Evolutionary conservation across 73 alveolate species (phyloP).

Genomic region (Paramecium sonneborni): DNA sequence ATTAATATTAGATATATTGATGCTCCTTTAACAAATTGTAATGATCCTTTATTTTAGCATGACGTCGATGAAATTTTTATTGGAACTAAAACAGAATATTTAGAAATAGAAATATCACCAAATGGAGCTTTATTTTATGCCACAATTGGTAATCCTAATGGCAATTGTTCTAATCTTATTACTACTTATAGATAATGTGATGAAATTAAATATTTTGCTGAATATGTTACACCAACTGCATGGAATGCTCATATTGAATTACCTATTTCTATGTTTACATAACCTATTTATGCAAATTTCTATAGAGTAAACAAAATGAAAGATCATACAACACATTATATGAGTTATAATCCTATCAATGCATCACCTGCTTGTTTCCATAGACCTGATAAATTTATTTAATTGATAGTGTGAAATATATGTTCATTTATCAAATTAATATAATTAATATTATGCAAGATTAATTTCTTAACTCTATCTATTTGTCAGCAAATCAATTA

Average conservation of each 20-base stretch:
- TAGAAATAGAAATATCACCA: conserved; percentile 40
- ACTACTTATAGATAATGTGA: conserved; percentile 2
- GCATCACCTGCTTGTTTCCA: conserved; percentile 50
- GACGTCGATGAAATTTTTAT: conserved; percentile 37
- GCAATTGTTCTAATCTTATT: neutral
- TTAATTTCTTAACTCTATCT: neutral
- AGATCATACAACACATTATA: neutral
- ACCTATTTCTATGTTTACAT: neutral
- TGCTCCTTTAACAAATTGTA: neutral
- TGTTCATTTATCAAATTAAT: neutral
- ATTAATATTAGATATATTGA: neutral
- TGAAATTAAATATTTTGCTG: conserved; percentile 19
- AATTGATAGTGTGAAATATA: conserved; percentile 32
- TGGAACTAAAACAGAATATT: conserved; percentile 33
- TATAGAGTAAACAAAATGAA: neutral
- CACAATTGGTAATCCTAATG: neutral
- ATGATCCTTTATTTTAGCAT: neutral
- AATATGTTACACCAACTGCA: neutral
- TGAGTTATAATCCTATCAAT: conserved; percentile 37
- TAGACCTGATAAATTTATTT: conserved; percentile 7
- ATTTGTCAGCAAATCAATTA: neutral
- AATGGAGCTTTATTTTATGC: conserved; percentile 31
- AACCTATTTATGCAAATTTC: neutral
- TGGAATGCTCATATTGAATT: conserved; percentile 34
- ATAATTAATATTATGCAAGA: conserved; percentile 4